Evolutionary conservation across 495 filamentous ascomycete genomes (phyloP).

Genomic region (Chaetomidium leptoderma): DNA sequence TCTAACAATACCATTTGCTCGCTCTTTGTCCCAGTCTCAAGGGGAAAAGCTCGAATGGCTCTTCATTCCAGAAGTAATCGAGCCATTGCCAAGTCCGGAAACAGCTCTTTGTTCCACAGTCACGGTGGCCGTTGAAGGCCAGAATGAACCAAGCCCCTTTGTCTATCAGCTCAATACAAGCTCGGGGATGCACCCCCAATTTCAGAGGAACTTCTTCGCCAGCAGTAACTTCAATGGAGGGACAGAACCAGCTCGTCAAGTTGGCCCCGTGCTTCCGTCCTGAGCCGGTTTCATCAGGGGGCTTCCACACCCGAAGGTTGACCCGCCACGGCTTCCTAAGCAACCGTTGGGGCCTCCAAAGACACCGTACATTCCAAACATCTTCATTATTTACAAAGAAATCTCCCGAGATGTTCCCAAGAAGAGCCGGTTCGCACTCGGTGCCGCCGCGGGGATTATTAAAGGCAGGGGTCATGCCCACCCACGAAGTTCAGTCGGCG

Average conservation of each 20-base stretch:
- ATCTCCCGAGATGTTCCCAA: background rate
- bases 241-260: background rate
- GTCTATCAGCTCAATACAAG: background rate
- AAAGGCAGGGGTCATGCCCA: background rate
- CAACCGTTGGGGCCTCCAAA: slow-evolving; percentile 9
- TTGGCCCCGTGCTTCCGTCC: background rate
- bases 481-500: background rate
- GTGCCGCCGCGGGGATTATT: background rate
- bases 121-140: background rate
- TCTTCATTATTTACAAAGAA: background rate
- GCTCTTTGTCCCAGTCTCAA: too few species aligned
- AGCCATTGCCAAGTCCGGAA: background rate
- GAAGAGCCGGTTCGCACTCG: background rate
- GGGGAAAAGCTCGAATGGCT: too few species aligned
- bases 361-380: background rate
- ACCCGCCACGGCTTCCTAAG: slow-evolving; percentile 3
- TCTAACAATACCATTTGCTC: background rate
- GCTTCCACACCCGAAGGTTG: background rate
- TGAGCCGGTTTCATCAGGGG: background rate
- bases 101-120: background rate
- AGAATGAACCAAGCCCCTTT: background rate
- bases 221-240: background rate
- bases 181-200: background rate
- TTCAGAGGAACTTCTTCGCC: background rate
- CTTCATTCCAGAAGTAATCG: background rate